Base-by-base conservation (phyloP, 2,329 filamentous ascomycete genomes). In the Cercospora canescens region DNA sequence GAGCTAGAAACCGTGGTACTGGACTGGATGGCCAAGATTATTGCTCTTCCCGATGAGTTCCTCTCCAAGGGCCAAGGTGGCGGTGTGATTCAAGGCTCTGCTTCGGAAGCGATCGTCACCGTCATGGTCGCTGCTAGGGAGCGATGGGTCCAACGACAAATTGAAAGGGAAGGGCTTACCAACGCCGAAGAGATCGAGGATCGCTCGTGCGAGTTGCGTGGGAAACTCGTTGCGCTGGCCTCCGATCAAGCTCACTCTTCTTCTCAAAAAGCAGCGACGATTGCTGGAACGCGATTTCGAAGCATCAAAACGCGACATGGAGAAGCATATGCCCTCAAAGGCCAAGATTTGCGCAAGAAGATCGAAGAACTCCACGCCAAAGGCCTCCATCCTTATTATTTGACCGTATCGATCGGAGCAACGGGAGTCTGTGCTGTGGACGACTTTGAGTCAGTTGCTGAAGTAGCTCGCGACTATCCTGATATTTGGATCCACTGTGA, bases 31-130 rank as follows among this genome's bases (percentile, higher is more conserved):
- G 92, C 90, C 16, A 87, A 90, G 77, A 85, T 93, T 8, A 79
- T 97, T 12, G 87, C 82, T 1, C 82, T 98, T 26, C 93, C 94
- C 0, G 80, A 85, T 11, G 90, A 86, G 71, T 98, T 89, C 76
- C 81, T 91, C 21, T 94, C 91, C 56, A 88, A 88, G 0, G 90
- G 88, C 0, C 85, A 88, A 65, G 93, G 93, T 41, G 94, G 94
- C 21, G 94, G 94, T 34, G 93, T 97, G n/a, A 95, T 98, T 68
- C 94, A 97, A 77, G 93, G 94, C 24, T 93, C 89, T 35, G 94
- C 94, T 0, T 93, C 90, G 66, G 94, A 98, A 80, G 92, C 93
- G 14, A 86, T 97, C 50, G 87, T 95, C 6, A 96, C 92, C 0
- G 89, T 91, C 70, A 91, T 97, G 84, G 90, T 96, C 1, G 93